Evolutionary conservation across 805 yeast species (phyloP).

Genomic region (Saturnispora halmiae): DNA sequence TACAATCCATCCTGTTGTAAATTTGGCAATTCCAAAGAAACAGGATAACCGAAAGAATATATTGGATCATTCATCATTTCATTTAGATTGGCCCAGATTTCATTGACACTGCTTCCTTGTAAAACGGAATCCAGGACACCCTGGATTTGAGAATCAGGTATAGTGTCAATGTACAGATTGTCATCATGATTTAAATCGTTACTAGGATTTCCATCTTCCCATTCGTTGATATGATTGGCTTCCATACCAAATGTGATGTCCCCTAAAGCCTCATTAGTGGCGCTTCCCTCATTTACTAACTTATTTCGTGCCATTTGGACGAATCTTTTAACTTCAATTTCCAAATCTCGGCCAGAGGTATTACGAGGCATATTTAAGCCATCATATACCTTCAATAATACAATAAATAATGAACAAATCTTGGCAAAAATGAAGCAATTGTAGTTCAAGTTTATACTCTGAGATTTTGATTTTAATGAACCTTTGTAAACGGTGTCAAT

Average conservation of each 20-base stretch:
- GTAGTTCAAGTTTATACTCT: background rate
- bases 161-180: too few species aligned
- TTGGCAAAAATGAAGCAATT: slow-evolving; percentile 4
- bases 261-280: background rate
- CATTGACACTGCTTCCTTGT: background rate
- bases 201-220: background rate
- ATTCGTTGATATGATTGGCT: background rate
- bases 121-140: slow-evolving; percentile 2
- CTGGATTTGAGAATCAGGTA: slow-evolving; percentile 1
- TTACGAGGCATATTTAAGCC: background rate
- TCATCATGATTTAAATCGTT: too few species aligned
- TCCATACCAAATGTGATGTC: background rate
- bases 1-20: background rate
- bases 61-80: slow-evolving; percentile 3
- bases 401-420: slow-evolving; percentile 1
- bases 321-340: background rate
- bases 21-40: too few species aligned
- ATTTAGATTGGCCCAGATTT: slow-evolving; percentile 2
- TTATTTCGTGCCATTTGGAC: background rate
- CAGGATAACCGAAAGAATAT: background rate
- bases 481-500: background rate
- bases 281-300: background rate
- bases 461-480: background rate
- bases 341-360: background rate
- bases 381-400: slow-evolving; percentile 2